phyloP scores from a whole-genome alignment of 169 alveolate genomes.

The Toxoplasma gondii region DNA sequence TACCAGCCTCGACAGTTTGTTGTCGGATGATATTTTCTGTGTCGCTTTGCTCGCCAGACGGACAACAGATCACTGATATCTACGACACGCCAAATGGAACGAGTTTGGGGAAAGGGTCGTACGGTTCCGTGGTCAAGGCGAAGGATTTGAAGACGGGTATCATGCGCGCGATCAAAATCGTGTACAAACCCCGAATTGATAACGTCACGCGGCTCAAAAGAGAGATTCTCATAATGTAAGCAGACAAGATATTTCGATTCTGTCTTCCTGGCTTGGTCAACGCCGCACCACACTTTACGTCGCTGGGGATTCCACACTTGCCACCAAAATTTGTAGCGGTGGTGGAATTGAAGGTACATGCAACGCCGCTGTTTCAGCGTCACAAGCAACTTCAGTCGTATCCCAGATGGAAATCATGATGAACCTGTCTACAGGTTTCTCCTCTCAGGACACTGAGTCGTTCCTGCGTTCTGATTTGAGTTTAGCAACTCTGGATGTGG shows the following conservation, averaged over 20 bases:
- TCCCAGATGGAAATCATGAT: no score
- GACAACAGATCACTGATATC: slow-evolving; percentile 81
- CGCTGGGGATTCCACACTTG: background rate
- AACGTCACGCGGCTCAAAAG: slow-evolving; percentile 88
- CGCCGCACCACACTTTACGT: background rate
- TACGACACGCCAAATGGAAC: slow-evolving; percentile 82
- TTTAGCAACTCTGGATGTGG: no score
- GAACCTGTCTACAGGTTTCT: no score
- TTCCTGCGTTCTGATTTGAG: no score
- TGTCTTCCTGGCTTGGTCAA: background rate
- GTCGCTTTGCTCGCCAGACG: slow-evolving; percentile 51
- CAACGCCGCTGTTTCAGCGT: no score
- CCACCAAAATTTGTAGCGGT: background rate
- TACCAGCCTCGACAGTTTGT: no score
- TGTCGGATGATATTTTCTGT: no score
- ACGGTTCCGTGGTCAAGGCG: slow-evolving; percentile 90
- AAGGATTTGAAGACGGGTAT: slow-evolving; percentile 85
- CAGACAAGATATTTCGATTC: background rate
- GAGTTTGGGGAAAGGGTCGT: slow-evolving; percentile 89
- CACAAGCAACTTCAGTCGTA: no score
- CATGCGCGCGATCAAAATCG: slow-evolving; percentile 87
- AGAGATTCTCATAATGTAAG: slow-evolving; percentile 86
- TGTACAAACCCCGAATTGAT: slow-evolving; percentile 85
- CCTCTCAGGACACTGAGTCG: no score
- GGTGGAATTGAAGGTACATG: no score